A percentile compares a stretch with the other conserved stretches of the same genome.
phyloP scores from a whole-genome alignment of 2,329 filamentous ascomycete species.

The Colletotrichum australisinense region DNA sequence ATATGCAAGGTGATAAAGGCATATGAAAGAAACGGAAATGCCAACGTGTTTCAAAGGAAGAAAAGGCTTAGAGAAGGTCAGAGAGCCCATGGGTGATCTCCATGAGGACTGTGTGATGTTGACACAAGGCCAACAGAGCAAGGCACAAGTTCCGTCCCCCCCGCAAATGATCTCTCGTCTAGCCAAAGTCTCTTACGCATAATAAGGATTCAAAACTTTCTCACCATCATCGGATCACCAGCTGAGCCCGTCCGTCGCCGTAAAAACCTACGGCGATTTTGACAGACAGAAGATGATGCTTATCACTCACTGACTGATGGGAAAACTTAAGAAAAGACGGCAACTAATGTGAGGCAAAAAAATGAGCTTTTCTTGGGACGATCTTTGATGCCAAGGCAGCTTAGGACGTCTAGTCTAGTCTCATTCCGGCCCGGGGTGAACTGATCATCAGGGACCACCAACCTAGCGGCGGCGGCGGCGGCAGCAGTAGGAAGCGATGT shows the following conservation, averaged over 20 bases:
- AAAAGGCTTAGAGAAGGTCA: neutral
- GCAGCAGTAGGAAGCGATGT: neutral
- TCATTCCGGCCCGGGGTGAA: neutral
- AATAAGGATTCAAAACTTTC: no score
- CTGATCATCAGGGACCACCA: neutral
- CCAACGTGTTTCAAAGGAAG: neutral
- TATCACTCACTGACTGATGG: no score
- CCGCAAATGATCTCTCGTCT: neutral
- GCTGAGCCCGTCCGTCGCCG: no score
- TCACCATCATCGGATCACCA: no score
- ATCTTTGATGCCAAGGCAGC: neutral
- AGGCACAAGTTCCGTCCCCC: neutral
- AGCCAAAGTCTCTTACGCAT: no score
- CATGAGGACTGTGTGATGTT: neutral
- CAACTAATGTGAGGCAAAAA: neutral
- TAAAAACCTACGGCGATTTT: no score
- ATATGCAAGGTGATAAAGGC: neutral
- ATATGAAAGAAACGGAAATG: constrained; percentile 3
- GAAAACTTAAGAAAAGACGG: neutral
- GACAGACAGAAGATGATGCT: no score
- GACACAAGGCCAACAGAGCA: neutral
- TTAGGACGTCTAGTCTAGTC: neutral
- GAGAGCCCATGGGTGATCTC: neutral
- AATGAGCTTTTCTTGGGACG: neutral
- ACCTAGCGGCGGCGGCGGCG: neutral